Base-by-base conservation (phyloP, 306 rosid species). In the Aeschynomene evenia region DNA sequence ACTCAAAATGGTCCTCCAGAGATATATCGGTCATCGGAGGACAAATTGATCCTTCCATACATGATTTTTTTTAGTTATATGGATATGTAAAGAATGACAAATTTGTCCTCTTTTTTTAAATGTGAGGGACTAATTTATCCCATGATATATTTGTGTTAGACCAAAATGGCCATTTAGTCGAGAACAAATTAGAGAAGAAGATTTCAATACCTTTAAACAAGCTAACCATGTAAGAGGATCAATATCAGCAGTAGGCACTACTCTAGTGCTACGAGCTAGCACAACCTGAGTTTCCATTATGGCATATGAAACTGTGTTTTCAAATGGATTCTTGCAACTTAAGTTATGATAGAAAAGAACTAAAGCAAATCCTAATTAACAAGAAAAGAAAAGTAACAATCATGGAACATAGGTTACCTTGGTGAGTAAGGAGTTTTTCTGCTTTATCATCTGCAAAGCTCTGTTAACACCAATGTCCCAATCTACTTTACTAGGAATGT, bases 251-350 rank as follows among this genome's bases (percentile, higher is more conserved):
- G 87, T 71, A 12, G 99, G 86, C 63, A 85, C 85, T 28, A 94
- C 86, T 85, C 91, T 86, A 75, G 92, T 94, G 80, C 95, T 91
- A 14, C 99, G 88, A 23, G 96, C 96, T 24, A 94, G 92, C 43
- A 94, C 99, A 59, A 94, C 99, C 99, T 94, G 81, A 73, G 74
- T 80, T 71, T 60, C 57, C 57, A 72, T 61, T 11, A 77, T 26
- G 63, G 56, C 6, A 75, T 18, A 21, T 51, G 31, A 80, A 51
- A 59, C 7, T 54, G 51, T 22, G 18, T n/a, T 48, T 81, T 72
- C 65, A 73, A 68, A 72, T 31, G 58, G 24, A 63, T 22, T 51
- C 53, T 71, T 60, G 53, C 54, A 45, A 58, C 68, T 29, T 23
- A 62, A 48, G 53, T 19, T 50, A 20, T 28, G 48, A 43, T 51